Evolutionary conservation across 441 rosid genomes (phyloP).

Genomic region (Populus tomentosa): DNA sequence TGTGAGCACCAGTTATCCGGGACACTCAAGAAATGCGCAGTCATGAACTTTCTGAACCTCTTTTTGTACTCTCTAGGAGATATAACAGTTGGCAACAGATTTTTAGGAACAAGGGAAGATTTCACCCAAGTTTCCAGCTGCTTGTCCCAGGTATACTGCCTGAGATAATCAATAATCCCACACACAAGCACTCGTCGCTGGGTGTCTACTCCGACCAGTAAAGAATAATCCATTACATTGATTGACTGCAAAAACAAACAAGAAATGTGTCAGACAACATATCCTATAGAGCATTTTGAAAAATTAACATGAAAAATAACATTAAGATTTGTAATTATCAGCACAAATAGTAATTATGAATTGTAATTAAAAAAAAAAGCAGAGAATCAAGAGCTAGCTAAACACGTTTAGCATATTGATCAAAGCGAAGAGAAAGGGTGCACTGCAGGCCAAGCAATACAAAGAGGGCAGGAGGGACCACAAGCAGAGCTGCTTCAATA

Average conservation of each 20-base stretch:
- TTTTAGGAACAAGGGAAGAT: slow-evolving; percentile 81
- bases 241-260: slow-evolving; percentile 47
- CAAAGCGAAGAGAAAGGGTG: neutral
- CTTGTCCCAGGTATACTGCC: slow-evolving; percentile 98
- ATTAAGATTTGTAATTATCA: neutral
- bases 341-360: neutral
- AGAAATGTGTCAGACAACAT: slow-evolving; percentile 7
- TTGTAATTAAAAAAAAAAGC: neutral
- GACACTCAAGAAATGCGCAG: slow-evolving; percentile 72
- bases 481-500: neutral
- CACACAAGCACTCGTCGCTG: slow-evolving; percentile 75
- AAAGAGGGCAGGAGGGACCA: neutral
- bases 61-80: slow-evolving; percentile 92
- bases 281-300: neutral
- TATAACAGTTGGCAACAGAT: slow-evolving; percentile 79
- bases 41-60: slow-evolving; percentile 88
- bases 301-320: no score
- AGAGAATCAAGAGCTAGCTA: neutral
- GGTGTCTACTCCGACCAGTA: slow-evolving; percentile 82
- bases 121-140: slow-evolving; percentile 97
- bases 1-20: slow-evolving; percentile 85
- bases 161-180: slow-evolving; percentile 91
- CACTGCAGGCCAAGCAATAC: neutral
- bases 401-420: neutral
- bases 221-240: slow-evolving; percentile 96